Evolutionary conservation across 176 grass and related monocot genomes (phyloP).

Genomic region (Hordeum marinum): DNA sequence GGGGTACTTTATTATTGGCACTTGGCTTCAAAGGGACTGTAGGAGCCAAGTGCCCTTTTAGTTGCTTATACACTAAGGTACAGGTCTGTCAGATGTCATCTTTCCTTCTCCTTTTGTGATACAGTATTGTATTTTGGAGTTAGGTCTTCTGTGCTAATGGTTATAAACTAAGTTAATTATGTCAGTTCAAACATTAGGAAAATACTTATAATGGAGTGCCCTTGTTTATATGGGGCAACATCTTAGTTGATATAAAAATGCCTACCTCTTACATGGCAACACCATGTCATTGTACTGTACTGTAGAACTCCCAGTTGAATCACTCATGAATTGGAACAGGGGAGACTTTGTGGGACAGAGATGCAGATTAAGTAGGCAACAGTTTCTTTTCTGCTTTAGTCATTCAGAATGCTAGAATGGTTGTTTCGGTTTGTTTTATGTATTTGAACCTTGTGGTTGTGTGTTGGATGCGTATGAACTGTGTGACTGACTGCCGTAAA

Average conservation of each 20-base stretch:
- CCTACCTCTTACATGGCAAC: background rate
- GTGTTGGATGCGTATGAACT: background rate
- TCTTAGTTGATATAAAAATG: background rate
- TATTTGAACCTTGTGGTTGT: background rate
- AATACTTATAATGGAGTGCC: background rate
- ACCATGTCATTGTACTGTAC: background rate
- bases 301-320: background rate
- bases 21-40: conserved; percentile 37
- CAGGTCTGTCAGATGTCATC: background rate
- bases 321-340: background rate
- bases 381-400: background rate
- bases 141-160: conserved; percentile 19
- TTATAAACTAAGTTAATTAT: background rate
- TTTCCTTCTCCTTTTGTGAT: background rate
- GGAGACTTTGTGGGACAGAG: background rate
- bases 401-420: background rate
- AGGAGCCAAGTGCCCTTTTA: conserved; percentile 24
- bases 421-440: background rate
- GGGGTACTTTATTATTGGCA: conserved; percentile 30
- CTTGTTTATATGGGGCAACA: background rate
- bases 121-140: conserved; percentile 12
- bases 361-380: background rate
- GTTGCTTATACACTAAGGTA: conserved; percentile 38
- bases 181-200: background rate
- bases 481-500: background rate